Percentiles rank a stretch among this genome's conserved stretches.
These are phyloP conservation scores for Ustulina deusta DNA, from an alignment of 2,329 filamentous ascomycete genomes.

Conservation along the genomic window DNA sequence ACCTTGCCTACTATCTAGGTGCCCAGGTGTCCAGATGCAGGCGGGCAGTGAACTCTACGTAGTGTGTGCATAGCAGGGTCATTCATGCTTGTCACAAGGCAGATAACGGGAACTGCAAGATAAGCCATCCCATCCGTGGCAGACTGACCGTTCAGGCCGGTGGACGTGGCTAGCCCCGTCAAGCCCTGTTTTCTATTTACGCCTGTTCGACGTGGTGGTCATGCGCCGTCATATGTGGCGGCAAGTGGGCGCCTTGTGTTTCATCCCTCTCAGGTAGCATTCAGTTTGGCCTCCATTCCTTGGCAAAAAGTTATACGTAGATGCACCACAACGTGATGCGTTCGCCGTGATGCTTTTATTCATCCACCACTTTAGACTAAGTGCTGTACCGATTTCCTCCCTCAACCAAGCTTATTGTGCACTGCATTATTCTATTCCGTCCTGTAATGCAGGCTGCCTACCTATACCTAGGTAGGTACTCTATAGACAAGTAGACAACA, in stretches of 20 bases:
- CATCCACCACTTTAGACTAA: background rate
- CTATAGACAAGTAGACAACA: background rate
- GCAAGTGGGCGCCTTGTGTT: background rate
- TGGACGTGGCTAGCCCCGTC: background rate
- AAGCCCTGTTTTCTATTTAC: background rate
- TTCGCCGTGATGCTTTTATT: no score
- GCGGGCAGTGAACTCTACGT: background rate
- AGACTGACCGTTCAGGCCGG: background rate
- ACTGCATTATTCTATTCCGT: background rate
- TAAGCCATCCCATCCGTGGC: conserved; percentile 20
- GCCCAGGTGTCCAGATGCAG: no score
- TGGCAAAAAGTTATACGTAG: background rate
- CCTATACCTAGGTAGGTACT: background rate
- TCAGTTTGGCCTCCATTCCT: background rate
- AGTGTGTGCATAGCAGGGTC: conserved; percentile 9
- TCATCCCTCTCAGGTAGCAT: background rate
- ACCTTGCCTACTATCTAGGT: background rate
- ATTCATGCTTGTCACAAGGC: conserved; percentile 35
- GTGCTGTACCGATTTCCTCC: no score
- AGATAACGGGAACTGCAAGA: conserved; percentile 23
- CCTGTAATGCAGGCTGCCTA: background rate
- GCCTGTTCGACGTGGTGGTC: background rate
- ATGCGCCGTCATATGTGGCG: background rate
- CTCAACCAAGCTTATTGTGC: no score
- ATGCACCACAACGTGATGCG: conserved; percentile 5